These are phyloP conservation scores for Paecilomyces sp. DNA, from an alignment of 2,329 filamentous ascomycete species.

Conservation along the genomic window DNA sequence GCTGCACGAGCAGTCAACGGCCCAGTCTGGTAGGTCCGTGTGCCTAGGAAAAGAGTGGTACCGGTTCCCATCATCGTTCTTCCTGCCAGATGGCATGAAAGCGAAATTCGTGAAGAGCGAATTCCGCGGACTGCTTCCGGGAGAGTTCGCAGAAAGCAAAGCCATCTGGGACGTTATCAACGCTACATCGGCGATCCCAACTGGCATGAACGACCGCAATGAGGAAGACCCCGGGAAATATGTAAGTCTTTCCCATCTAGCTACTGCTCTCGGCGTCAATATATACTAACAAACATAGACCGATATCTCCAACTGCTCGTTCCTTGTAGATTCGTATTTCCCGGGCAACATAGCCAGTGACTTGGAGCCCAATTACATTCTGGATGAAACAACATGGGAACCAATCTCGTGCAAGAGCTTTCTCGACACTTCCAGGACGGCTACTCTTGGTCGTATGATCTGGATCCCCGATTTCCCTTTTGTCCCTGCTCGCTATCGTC, in stretches of 20 bases:
- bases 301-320: conserved; percentile 67
- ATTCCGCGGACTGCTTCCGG: conserved; percentile 81
- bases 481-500: conserved; percentile 61
- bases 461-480: conserved; percentile 71
- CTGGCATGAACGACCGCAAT: conserved; percentile 88
- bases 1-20: conserved; percentile 43
- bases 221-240: conserved; percentile 84
- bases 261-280: background rate
- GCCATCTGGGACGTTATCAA: conserved; percentile 65
- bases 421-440: conserved; percentile 69
- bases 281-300: conserved; percentile 36
- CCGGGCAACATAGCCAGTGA: conserved; percentile 52
- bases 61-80: conserved; percentile 89
- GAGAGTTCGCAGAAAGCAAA: conserved; percentile 73
- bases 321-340: conserved; percentile 82
- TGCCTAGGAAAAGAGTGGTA: conserved; percentile 99
- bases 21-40: conserved; percentile 59
- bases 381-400: conserved; percentile 71
- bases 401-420: conserved; percentile 68
- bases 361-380: conserved; percentile 73
- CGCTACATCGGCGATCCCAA: conserved; percentile 75
- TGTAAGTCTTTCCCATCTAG: conserved; percentile 37
- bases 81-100: conserved; percentile 72
- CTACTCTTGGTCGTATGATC: conserved; percentile 64
- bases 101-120: conserved; percentile 88